Base-by-base conservation (phyloP, 2,329 filamentous ascomycete genomes). In the Sporothrix schenckii region DNA sequence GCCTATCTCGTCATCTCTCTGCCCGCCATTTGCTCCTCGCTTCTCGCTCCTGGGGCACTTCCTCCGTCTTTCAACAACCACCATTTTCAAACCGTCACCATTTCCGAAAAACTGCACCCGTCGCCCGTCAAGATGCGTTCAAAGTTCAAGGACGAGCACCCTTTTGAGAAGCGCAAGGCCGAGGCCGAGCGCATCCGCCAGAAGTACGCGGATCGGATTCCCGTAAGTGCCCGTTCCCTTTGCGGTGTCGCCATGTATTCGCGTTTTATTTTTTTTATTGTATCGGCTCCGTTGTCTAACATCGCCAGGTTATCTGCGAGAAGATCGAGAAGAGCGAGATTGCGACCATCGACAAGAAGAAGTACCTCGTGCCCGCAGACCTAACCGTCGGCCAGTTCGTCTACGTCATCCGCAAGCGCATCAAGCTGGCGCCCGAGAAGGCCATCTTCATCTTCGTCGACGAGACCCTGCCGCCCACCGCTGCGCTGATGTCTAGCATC, bases 131-230 rank as follows among this genome's bases (percentile, higher is more conserved):
- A 79, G 76, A 97, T 97, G 93, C 92, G 94, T 81, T 97, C 93
- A 87, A 98, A 98, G 89, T 99, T 99, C 84, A 99, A 99, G 93
- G 95, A 99, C 90, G 95, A 98, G 89, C 95, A 98, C 83, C 93
- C 93, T 78, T 98, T 98, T 82, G 95, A 98, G 91, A 99, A 99
- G 92, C 93, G 95, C 86, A 97, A 98, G 92, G 95, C 95, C 75
- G 95, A 99, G 86, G 95, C 95, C 80, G 95, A 99, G 87, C 94
- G 95, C 82, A 97, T 97, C 82, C 93, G 95, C 76, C 94, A 97
- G 86, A 99, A 99, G 85, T 99, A 99, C 82, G 90, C 93, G 76
- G 95, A 99, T 82, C 93, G 95, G 78, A 99, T 99, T 83, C 95
- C 95, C 67, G 95, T 97, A 89, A 81, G 93, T 89, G 58, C 69